phyloP scores from a whole-genome alignment of 768 basidiomycete species.

The Hortiboletus campestris region DNA sequence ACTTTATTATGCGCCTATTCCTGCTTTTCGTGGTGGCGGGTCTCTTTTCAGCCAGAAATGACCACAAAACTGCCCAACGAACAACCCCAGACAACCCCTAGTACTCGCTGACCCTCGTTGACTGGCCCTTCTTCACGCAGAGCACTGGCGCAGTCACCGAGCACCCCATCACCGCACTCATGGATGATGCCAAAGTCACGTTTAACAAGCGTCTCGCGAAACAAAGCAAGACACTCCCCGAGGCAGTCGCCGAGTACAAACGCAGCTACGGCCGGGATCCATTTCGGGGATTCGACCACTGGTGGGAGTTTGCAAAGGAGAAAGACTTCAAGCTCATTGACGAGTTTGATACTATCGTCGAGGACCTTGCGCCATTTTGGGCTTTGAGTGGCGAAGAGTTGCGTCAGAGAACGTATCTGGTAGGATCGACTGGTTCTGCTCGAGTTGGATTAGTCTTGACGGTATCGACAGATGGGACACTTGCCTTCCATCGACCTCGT shows the following conservation, averaged over 20 bases:
- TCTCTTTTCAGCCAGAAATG: conserved; percentile 40
- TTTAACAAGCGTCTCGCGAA: conserved; percentile 63
- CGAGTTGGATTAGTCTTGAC: not conserved
- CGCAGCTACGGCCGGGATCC: conserved; percentile 75
- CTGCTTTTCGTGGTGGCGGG: conserved; percentile 53
- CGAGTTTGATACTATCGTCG: conserved; percentile 80
- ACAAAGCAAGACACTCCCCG: conserved; percentile 78
- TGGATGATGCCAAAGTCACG: conserved; percentile 76
- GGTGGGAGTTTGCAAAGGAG: conserved; percentile 79
- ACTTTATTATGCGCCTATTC: conserved; percentile 44
- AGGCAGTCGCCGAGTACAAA: conserved; percentile 81
- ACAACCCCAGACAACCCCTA: not conserved
- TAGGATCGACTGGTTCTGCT: conserved; percentile 30
- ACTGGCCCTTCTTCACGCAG: conserved; percentile 21
- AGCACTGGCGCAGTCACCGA: conserved; percentile 12
- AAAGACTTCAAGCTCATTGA: conserved; percentile 80
- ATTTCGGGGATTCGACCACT: conserved; percentile 86
- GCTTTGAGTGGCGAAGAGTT: conserved; percentile 68
- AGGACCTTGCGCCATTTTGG: conserved; percentile 88
- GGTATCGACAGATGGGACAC: conserved; percentile 55
- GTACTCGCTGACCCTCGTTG: conserved; percentile 9
- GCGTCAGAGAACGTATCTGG: conserved; percentile 58
- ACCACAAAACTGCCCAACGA: not conserved
- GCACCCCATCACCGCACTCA: conserved; percentile 84
- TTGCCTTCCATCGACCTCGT: conserved; percentile 86